Conservation (phyloP, 208 protist species). For the Sergeia podlipaevii region DNA sequence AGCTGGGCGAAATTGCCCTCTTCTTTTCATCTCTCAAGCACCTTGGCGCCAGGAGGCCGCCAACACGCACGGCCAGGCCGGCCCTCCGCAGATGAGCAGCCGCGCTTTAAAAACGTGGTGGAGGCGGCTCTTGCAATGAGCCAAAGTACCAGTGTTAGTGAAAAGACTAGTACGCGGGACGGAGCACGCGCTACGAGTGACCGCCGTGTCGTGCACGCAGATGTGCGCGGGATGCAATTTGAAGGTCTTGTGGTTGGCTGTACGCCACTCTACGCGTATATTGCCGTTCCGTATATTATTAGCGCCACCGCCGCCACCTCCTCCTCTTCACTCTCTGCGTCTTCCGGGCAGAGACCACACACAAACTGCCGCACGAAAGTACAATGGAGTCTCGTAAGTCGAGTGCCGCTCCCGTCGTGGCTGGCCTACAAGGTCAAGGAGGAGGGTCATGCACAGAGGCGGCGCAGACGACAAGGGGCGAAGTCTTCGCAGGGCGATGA, state of each 20-base stretch:
- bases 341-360: background rate
- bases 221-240: slow-evolving; percentile 74
- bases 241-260: slow-evolving; percentile 39
- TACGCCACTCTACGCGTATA: slow-evolving; percentile 67
- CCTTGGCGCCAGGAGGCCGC: too few relatives aligned
- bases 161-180: background rate
- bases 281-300: slow-evolving; percentile 44
- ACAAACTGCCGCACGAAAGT: background rate
- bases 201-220: slow-evolving; percentile 42
- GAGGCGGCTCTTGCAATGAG: slow-evolving; percentile 11
- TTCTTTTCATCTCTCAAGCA: too few relatives aligned
- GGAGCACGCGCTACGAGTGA: slow-evolving; percentile 1
- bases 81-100: too few relatives aligned
- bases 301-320: slow-evolving; percentile 1
- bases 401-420: slow-evolving; percentile 16
- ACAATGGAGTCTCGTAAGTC: slow-evolving; percentile 15
- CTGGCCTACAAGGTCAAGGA: background rate
- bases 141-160: background rate
- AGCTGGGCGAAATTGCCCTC: slow-evolving; percentile 34
- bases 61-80: too few relatives aligned
- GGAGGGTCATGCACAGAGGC: background rate
- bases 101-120: background rate
- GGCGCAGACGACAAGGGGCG: background rate
- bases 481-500: background rate
- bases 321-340: background rate